Percentiles rank a stretch among this genome's conserved stretches.
phyloP scores from a whole-genome alignment of 768 basidiomycete genomes.

The Leccinum rimulosum region DNA sequence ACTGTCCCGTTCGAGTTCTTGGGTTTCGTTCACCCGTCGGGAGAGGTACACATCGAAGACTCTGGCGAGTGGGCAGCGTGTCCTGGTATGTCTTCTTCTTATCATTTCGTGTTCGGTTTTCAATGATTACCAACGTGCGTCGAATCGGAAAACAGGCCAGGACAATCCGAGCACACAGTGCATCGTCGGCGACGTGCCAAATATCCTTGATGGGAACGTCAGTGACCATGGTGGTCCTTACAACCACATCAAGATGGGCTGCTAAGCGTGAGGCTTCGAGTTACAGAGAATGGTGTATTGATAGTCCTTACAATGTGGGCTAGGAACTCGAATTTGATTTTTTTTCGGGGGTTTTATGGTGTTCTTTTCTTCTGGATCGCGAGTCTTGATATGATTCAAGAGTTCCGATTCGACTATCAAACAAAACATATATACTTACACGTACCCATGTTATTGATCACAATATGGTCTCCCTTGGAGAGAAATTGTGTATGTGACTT shows the following conservation, averaged over 20 bases:
- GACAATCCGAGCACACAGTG: constrained; percentile 50
- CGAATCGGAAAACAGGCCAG: constrained; percentile 36
- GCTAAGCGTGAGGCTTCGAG: constrained; percentile 1
- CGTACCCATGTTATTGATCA: too few relatives aligned
- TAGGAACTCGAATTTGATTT: too few relatives aligned
- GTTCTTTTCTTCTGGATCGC: too few relatives aligned
- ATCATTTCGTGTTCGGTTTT: neutral
- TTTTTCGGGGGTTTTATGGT: too few relatives aligned
- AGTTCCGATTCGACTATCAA: too few relatives aligned
- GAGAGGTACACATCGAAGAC: constrained; percentile 46
- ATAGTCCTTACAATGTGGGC: too few relatives aligned
- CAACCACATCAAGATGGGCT: constrained; percentile 29
- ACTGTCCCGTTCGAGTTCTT: constrained; percentile 34
- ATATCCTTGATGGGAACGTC: constrained; percentile 42
- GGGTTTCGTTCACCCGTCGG: constrained; percentile 40
- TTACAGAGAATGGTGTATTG: too few relatives aligned
- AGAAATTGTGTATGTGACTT: too few relatives aligned
- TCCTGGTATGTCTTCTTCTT: constrained; percentile 36
- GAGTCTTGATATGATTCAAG: too few relatives aligned
- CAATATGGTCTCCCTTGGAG: too few relatives aligned
- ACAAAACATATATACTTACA: too few relatives aligned
- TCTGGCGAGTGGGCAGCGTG: constrained; percentile 52
- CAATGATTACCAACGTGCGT: neutral
- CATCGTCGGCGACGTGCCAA: constrained; percentile 27
- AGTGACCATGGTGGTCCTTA: constrained; percentile 47